Base-by-base conservation (phyloP, 345 rosid species). In the Murraya paniculata region DNA sequence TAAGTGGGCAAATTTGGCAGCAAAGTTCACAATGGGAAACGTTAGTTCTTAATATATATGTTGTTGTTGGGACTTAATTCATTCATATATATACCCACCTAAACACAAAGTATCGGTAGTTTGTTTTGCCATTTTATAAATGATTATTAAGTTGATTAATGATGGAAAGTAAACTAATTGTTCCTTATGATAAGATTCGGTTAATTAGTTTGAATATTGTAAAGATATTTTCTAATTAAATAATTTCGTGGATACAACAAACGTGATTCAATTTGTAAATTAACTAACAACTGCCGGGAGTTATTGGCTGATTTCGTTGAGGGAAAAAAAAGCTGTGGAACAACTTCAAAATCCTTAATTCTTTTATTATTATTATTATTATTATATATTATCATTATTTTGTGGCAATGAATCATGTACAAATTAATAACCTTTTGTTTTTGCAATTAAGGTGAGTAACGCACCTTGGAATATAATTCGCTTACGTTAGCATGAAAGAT, bases 401-500 rank as follows among this genome's bases (percentile, higher is more conserved):
- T 6, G 8, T 19, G 21, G 22, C 57, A 16, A 18, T 18, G 22
- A 53, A 53, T 53, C 57, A 18, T 45, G 18, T 45, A 3, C 57
- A 53, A 4, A 18, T 18, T 18, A 53, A 53, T 1, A 2, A 2
- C 30, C 18, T 6, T 57, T 9, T 41, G 14, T 56, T 58, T 8
- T 33, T 30, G 35, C 64, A 33, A 30, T 8, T 24, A 36, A 24
- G n/a, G 76, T 61, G 48, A 68, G 27, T 28, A n/a, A 57, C 55
- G 2, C 2, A 10, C 21, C 18, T 11, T 25, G 22, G 7, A 9
- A 30, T 27, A 58, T 59, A 24, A 78, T 82, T 64, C 35, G 13
- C 66, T 66, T 18, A 68, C 24, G 68, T 80, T 64, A 60, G 56
- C 83, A 78, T 60, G 77, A 81, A 22, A 66, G 58, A 75, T 74